Percentiles rank a stretch among this genome's conserved stretches.
Conservation (phyloP, 768 basidiomycete genomes). For the Hysterangium stoloniferum region DNA sequence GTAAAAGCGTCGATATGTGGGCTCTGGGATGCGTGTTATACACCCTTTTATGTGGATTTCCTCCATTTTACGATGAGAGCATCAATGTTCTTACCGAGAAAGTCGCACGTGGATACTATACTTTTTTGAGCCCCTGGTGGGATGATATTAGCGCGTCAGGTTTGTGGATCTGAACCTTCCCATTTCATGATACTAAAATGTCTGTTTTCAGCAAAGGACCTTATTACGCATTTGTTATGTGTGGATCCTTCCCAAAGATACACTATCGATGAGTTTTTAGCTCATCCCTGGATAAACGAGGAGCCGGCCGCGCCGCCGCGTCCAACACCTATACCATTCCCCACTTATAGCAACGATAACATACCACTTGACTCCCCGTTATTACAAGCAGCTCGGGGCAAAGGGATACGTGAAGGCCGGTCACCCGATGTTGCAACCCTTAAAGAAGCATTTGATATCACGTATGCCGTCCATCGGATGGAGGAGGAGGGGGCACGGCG, state of each 20-base stretch:
- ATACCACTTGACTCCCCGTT: slow-evolving; percentile 84
- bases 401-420: slow-evolving; percentile 61
- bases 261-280: slow-evolving; percentile 96
- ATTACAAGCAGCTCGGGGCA: slow-evolving; percentile 69
- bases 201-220: slow-evolving; percentile 67
- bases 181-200: slow-evolving; percentile 13
- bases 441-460: slow-evolving; percentile 98
- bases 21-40: slow-evolving; percentile 98
- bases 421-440: slow-evolving; percentile 90
- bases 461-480: slow-evolving; percentile 98
- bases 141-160: slow-evolving; percentile 84
- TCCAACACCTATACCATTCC: slow-evolving; percentile 50
- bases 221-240: slow-evolving; percentile 90
- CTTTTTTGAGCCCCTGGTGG: slow-evolving; percentile 99
- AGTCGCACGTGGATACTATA: slow-evolving; percentile 94
- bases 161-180: slow-evolving; percentile 24
- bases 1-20: slow-evolving; percentile 99
- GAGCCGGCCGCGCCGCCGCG: slow-evolving; percentile 53
- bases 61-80: slow-evolving; percentile 98
- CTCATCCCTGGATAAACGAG: slow-evolving; percentile 90
- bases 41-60: slow-evolving; percentile 94
- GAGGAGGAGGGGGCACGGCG: slow-evolving; percentile 93
- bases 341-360: slow-evolving; percentile 22
- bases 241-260: slow-evolving; percentile 94
- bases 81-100: slow-evolving; percentile 98